Evolutionary conservation across 371 early-diverging fungal species (phyloP), one percentile per base, ranked within the genome.

Genomic region (Batrachochytrium dendrobatidis): DNA sequence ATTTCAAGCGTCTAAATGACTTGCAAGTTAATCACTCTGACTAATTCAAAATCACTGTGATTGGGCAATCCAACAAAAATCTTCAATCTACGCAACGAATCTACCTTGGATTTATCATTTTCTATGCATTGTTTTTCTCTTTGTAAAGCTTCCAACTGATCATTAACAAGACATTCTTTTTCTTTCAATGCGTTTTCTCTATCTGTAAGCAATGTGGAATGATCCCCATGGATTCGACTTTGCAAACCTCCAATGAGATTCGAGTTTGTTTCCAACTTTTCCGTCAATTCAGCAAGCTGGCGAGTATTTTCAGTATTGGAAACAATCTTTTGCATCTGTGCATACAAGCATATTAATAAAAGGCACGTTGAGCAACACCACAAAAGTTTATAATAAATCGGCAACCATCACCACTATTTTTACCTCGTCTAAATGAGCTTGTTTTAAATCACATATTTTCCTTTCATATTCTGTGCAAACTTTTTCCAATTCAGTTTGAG

Each of bases 301-400:
- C 51, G 3, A 30, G 51, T 32, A 24, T n/a, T 51, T 17, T 51
- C 51, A 3, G 51, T 51, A 7, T 32, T 51, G 28, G 51, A 51
- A 3, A 51, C 7, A 6, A 24, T 28, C 32, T 24, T 28, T n/a
- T 51, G 51, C 8, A 51, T 51, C 51, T 51, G n/a, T n/a, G n/a
- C n/a, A n/a, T n/a, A n/a, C n/a, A n/a, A n/a, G n/a, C n/a, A n/a
- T n/a, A n/a, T n/a, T n/a, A n/a, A n/a, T n/a, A n/a, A n/a, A n/a
- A n/a, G n/a, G n/a, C n/a, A n/a, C n/a, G n/a, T n/a, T n/a, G n/a
- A n/a, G n/a, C n/a, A n/a, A n/a, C n/a, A n/a, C n/a, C n/a, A n/a
- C n/a, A n/a, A n/a, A n/a, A n/a, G n/a, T n/a, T n/a, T n/a, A n/a
- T n/a, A n/a, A n/a, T n/a, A n/a, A n/a, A n/a, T n/a, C n/a, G n/a